phyloP scores from a whole-genome alignment of 2,329 filamentous ascomycete species.

The Talaromyces albobiverticillius region DNA sequence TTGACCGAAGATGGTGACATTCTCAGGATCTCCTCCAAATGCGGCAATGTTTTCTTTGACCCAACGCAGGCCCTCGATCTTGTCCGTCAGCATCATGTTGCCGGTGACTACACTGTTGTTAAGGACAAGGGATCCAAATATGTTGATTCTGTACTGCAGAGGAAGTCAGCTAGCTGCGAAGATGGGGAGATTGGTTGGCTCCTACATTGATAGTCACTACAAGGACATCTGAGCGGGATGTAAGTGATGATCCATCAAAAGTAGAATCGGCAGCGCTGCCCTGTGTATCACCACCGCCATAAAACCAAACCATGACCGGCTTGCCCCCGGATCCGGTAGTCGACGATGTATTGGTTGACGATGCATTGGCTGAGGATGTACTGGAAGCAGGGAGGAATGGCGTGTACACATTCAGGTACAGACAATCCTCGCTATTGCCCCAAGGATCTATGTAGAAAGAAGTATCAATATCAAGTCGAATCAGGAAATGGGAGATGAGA shows the following conservation, averaged over 20 bases:
- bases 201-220: constrained; percentile 43
- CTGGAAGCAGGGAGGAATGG: no score
- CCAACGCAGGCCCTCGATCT: constrained; percentile 37
- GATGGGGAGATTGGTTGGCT: no score
- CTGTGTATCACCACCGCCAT: constrained; percentile 46
- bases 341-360: background rate
- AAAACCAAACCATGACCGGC: constrained; percentile 42
- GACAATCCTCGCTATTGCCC: constrained; percentile 24
- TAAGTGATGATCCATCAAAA: constrained; percentile 30
- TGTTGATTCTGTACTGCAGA: constrained; percentile 39
- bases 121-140: constrained; percentile 51
- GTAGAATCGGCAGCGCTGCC: constrained; percentile 33
- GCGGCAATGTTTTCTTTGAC: constrained; percentile 33
- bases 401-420: constrained; percentile 29
- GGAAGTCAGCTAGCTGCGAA: background rate
- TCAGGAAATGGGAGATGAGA: no score
- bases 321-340: constrained; percentile 22
- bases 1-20: constrained; percentile 51
- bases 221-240: constrained; percentile 45
- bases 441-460: background rate
- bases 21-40: constrained; percentile 17
- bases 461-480: background rate
- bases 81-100: constrained; percentile 40
- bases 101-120: constrained; percentile 31
- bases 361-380: no score